Evolutionary conservation across 352 stramenopile species (phyloP), one percentile per base, ranked within the genome.

Genomic region (Halophytophthora batemanensis): DNA sequence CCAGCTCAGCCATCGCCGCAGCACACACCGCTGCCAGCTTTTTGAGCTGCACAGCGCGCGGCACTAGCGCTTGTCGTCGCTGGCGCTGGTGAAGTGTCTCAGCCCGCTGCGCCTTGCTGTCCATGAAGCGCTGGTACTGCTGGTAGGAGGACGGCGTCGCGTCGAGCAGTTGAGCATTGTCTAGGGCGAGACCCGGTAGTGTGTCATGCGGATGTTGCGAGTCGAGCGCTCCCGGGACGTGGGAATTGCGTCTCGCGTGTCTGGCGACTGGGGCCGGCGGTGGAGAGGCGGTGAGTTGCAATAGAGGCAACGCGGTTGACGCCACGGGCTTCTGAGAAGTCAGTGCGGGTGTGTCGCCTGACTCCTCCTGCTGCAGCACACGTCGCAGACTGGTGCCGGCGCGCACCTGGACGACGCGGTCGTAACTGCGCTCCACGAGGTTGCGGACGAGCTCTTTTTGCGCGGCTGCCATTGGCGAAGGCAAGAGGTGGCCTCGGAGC

Each of bases 381-480:
- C 66, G 50, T 6, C 63, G 31, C 8, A 87, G 61, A 31, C 64
- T 75, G 46, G 72, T 70, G 6, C 77, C 77, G 0, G 77, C 72
- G 2, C 74, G 73, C 40, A 82, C 73, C 43, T 83, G 73, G 37
- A 69, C 57, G 10, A 86, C 68, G 25, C 77, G 72, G 35, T 85
- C 70, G 36, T 61, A 61, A 21, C 77, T 88, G 51, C 74, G 63
- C 43, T 86, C 68, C n/a, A 88, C 60, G 19, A 88, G 64, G 18
- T 74, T 70, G 48, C 74, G 77, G 37, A 86, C 69, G 18, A 86
- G 57, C 36, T 70, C 63, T 56, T 71, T 80, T 35, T 77, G 73
- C 34, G 57, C 56, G 25, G 60, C 66, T 10, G 45, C 38, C 44
- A 39, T 56, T n/a, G n/a, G n/a, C n/a, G n/a, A n/a, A n/a, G n/a